Base-by-base conservation (phyloP, 495 filamentous ascomycete species). In the Antarctomyces pellizariae region DNA sequence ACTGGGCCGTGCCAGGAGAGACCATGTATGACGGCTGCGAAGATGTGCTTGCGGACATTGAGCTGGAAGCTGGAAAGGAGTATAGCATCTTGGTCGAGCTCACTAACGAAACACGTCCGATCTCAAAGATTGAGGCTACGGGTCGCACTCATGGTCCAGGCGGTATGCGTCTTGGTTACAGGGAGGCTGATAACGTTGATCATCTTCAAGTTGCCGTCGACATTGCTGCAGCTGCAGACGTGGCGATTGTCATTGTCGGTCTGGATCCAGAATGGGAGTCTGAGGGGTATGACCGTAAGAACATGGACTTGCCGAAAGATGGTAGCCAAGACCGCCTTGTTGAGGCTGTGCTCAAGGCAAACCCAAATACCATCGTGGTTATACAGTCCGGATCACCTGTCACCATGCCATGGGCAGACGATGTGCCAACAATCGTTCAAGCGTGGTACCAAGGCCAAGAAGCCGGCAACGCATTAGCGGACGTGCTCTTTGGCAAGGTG, bases 231-330 rank as follows among this genome's bases (percentile, higher is more conserved):
- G 46, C 57, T 7, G 66, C 71, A 1, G 75, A 84, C 28, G 68
- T 80, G 16, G 80, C 75, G 4, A 57, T 89, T 25, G 56, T 89
- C 6, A 66, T 79, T 37, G 74, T 77, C 12, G 80, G 80, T 2
- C 56, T 89, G 8, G 76, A 77, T 39, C 62, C 59, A 22, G 80
- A 91, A 42, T 89, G 79, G 79, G 79, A 89, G 43, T 77, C 72
- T 10, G 80, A 89, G 32, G 80, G 80, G 13, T 71, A 78, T 34
- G 78, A 89, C 45, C 63, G 77, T n/a, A 59, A 71, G 29, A 66
- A 65, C 28, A 83, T 86, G 76, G 70, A 79, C 36, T 58, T 89
- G 6, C 78, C 78, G 3, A 49, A 45, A 16, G 54, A 62, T 30
- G 71, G 71, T 1, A 68, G 64, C 39, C 75, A 72, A 41, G 75